Base-by-base conservation (phyloP, 2,329 filamentous ascomycete species). In the Pyrenochaeta sp. region DNA sequence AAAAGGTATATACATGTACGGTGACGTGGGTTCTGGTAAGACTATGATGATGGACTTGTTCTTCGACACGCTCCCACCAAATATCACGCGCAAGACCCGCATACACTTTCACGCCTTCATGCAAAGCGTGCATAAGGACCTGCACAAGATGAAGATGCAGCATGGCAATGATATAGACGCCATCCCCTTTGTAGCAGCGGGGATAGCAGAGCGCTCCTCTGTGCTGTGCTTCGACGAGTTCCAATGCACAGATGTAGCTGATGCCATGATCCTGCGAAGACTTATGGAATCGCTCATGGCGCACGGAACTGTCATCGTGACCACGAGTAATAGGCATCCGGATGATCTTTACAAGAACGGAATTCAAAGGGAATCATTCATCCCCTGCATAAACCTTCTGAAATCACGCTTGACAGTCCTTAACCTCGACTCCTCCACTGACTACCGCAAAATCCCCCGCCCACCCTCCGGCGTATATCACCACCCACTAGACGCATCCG, bases 91-190 rank as follows among this genome's bases (percentile, higher is more conserved):
- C 29, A 97, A 97, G 80, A 96, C 89, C 41, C 85, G 95, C 42
- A 97, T 99, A 69, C 95, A 99, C 80, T 99, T 99, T 78, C 92
- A 98, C 81, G 97, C 97, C 75, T 99, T 99, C 81, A 99, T 99
- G 95, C 95, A 98, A 76, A 91, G 96, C 75, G 90, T 98, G 43
- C 95, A 99, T 79, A 92, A 89, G 75, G 85, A 94, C 56, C 80
- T 98, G 67, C 95, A 98, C 79, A 87, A 87, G 72, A 88, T 96
- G 78, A 97, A 97, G 80, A 89, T 95, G 84, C 80, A 88, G 66
- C 86, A 96, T 74, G 95, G 95, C 27, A 92, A 88, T 71, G 92
- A 97, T 64, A 84, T 97, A 33, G 95, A 99, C 75, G 91, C 87
- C 0, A 85, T 98, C 39, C 94, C 94, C 0, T 95, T 96, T 72